Percentiles rank a stretch among this genome's conserved stretches.
phyloP scores from a whole-genome alignment of 2,329 filamentous ascomycete species.

The Penicillium oxalicum region DNA sequence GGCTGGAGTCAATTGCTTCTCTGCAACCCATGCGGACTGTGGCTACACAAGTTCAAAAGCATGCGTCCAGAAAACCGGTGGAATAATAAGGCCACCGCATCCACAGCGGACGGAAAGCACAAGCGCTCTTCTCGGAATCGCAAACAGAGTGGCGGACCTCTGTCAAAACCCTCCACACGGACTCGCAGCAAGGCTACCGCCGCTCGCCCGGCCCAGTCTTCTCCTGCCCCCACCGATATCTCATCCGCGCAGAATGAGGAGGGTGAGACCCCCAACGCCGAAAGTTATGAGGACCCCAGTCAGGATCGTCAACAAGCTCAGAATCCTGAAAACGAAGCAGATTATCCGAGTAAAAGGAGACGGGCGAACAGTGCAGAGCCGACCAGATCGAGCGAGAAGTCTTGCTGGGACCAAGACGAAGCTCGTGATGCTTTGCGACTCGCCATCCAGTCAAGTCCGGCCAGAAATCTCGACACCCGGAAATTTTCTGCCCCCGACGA shows the following conservation, averaged over 20 bases:
- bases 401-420: conserved; percentile 34
- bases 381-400: conserved; percentile 28
- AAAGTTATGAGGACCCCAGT: conserved; percentile 30
- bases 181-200: conserved; percentile 28
- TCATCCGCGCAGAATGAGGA: conserved; percentile 35
- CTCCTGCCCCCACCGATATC: conserved; percentile 33
- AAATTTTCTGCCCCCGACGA: conserved; percentile 38
- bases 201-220: conserved; percentile 32
- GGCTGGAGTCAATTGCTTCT: conserved; percentile 68
- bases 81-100: conserved; percentile 49
- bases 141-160: conserved; percentile 27
- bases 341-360: conserved; percentile 35
- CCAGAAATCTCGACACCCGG: conserved; percentile 44
- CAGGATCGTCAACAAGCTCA: not conserved
- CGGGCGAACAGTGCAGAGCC: conserved; percentile 47
- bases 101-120: conserved; percentile 36
- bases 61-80: conserved; percentile 81
- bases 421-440: conserved; percentile 45
- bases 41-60: conserved; percentile 79
- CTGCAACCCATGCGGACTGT: conserved; percentile 95
- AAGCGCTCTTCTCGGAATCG: conserved; percentile 35
- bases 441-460: conserved; percentile 58
- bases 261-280: conserved; percentile 28
- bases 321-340: conserved; percentile 29
- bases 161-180: conserved; percentile 29